phyloP scores from a whole-genome alignment of 2,329 filamentous ascomycete species.

The Cladophialophora exuberans region DNA sequence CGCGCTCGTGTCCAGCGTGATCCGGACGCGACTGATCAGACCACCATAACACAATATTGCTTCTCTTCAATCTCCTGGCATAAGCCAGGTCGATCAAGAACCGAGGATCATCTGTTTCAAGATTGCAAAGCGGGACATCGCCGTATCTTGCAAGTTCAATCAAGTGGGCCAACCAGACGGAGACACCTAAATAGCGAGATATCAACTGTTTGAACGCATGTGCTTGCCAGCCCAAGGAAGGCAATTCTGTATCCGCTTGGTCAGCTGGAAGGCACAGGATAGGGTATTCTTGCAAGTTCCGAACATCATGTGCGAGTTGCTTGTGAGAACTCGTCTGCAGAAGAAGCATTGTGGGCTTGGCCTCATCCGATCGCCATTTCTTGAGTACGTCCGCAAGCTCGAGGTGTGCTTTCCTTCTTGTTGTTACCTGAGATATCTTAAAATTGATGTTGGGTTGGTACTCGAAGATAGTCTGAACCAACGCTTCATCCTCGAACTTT shows the following conservation, averaged over 20 bases:
- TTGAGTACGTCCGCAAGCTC: conserved; percentile 87
- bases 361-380: conserved; percentile 85
- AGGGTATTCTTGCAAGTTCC: conserved; percentile 81
- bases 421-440: conserved; percentile 84
- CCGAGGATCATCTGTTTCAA: conserved; percentile 90
- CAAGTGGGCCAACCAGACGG: conserved; percentile 87
- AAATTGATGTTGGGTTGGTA: conserved; percentile 88
- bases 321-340: conserved; percentile 87
- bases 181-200: conserved; percentile 88
- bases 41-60: conserved; percentile 97
- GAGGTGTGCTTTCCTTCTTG: conserved; percentile 82
- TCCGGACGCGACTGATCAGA: conserved; percentile 84
- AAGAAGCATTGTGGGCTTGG: conserved; percentile 77
- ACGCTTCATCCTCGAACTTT: conserved; percentile 68
- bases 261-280: conserved; percentile 81
- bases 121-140: conserved; percentile 90
- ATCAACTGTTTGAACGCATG: conserved; percentile 86
- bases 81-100: conserved; percentile 97
- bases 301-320: conserved; percentile 81
- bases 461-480: conserved; percentile 78
- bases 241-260: conserved; percentile 80
- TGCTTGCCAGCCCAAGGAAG: conserved; percentile 89
- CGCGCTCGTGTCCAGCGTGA: conserved; percentile 92
- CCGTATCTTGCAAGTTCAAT: conserved; percentile 88
- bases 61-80: conserved; percentile 83